Base-by-base conservation (phyloP, 164 flowering plant species). In the Cinnamomum chago region DNA sequence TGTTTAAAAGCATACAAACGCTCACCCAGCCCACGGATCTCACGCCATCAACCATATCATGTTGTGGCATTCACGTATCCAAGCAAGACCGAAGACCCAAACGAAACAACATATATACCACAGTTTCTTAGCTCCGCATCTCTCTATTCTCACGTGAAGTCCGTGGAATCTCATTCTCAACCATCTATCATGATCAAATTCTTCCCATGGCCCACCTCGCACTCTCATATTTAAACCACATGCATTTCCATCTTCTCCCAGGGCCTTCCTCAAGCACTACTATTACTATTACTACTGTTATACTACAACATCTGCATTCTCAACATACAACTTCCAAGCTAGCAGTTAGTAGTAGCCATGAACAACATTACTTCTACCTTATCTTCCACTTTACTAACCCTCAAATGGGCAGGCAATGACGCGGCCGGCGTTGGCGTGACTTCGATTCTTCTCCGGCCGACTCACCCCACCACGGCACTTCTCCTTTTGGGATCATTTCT, bases 91-190 rank as follows among this genome's bases (percentile, higher is more conserved):
- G 12, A 3, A 11, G 11, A n/a, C 67, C 67, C 14, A 11, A 27
- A 24, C 67, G 22, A 9, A 27, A 64, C 22, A 64, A 12, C 24
- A n/a, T 64, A n/a, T 64, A 9, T 24, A 15, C 24, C 67, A n/a
- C 13, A 30, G 5, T 24, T 22, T 3, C 25, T 20, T 24, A 7
- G 40, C 22, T 23, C n/a, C 23, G 2, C 27, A 27, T 30, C 30
- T 52, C 58, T 27, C 35, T 30, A 23, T 25, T 71, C 30, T 55
- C 73, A 71, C 73, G 73, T 52, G 73, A 71, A 71, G 73, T 71
- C 73, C 73, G 73, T 71, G 73, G 22, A 3, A 14, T n/a, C 27
- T 14, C 72, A 14, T 35, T 15, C 64, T 27, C 47, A 2, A 9
- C 62, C 73, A 14, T 15, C 20, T 12, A n/a, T 28, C 65, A 4